Conservation (phyloP, 352 stramenopile genomes). For the Phytophthora pisi region DNA sequence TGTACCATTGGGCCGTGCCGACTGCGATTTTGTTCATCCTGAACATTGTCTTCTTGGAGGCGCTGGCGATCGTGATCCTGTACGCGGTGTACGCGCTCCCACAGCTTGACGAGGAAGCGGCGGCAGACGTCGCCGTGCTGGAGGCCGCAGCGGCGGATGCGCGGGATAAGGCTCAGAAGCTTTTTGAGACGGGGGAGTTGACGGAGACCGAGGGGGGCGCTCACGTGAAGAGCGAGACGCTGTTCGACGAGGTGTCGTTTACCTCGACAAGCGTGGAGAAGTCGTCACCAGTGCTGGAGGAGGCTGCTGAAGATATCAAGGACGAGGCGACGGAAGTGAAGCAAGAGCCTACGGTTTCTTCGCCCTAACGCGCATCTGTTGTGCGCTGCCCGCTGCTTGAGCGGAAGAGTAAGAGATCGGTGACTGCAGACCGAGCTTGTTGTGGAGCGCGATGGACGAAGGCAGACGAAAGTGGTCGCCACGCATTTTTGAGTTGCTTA, state of each 20-base stretch:
- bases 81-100: constrained; percentile 71
- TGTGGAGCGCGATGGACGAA: constrained; percentile 2
- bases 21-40: constrained; percentile 75
- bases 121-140: constrained; percentile 20
- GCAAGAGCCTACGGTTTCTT: constrained; percentile 39
- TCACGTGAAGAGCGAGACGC: constrained; percentile 45
- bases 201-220: constrained; percentile 30
- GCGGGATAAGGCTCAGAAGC: constrained; percentile 30
- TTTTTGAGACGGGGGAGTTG: constrained; percentile 21
- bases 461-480: not conserved
- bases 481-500: constrained; percentile 29
- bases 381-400: constrained; percentile 5
- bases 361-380: constrained; percentile 5
- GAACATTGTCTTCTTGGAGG: constrained; percentile 81
- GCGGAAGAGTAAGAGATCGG: constrained; percentile 1
- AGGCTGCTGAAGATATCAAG: constrained; percentile 11
- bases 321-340: constrained; percentile 36
- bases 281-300: not conserved
- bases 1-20: constrained; percentile 86
- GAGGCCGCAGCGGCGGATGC: constrained; percentile 31
- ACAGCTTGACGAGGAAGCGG: constrained; percentile 34
- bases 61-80: constrained; percentile 63
- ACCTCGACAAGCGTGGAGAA: constrained; percentile 18
- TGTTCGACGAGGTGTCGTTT: constrained; percentile 26
- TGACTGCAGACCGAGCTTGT: constrained; percentile 12